Conservation (phyloP, 805 yeast species). For the Barnettozyma pratensis region DNA sequence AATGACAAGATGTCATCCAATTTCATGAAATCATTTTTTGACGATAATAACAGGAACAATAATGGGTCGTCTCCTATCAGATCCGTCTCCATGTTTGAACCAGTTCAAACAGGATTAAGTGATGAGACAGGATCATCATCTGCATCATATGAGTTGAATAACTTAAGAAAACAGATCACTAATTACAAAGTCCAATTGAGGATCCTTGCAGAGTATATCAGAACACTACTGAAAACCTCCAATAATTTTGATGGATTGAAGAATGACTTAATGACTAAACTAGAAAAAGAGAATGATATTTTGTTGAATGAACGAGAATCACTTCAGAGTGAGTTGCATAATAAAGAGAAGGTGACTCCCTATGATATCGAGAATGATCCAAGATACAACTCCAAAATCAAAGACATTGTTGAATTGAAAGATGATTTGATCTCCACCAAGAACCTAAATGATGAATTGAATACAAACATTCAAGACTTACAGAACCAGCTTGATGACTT, state of each 20-base stretch:
- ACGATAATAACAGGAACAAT: conserved; percentile 2
- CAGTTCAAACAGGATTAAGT: conserved; percentile 1
- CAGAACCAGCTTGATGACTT: conserved; percentile 12
- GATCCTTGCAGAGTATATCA: conserved; percentile 28
- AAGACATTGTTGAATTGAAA: conserved; percentile 24
- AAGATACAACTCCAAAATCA: conserved; percentile 16
- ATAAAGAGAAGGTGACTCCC: conserved; percentile 6
- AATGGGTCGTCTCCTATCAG: conserved; percentile 10
- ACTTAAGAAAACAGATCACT: conserved; percentile 37
- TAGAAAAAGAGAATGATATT: conserved; percentile 19
- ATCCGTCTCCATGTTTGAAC: conserved; percentile 20
- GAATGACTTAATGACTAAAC: conserved; percentile 17
- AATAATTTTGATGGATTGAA: conserved; percentile 19
- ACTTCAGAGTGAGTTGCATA: conserved; percentile 14
- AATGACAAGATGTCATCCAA: conserved; percentile 9
- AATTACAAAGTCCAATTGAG: conserved; percentile 33
- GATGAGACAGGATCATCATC: conserved; percentile 13
- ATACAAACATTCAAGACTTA: conserved; percentile 18
- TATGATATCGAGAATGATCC: conserved; percentile 1
- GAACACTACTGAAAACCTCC: conserved; percentile 16
- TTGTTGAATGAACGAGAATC: conserved; percentile 14
- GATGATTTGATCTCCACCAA: conserved; percentile 23
- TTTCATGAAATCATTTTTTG: conserved; percentile 22
- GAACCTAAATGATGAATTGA: conserved; percentile 19
- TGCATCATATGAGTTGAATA: conserved; percentile 28